Evolutionary conservation across 371 early-diverging fungal species (phyloP), one percentile per base, ranked within the genome.

Genomic region (Mortierella sp.): DNA sequence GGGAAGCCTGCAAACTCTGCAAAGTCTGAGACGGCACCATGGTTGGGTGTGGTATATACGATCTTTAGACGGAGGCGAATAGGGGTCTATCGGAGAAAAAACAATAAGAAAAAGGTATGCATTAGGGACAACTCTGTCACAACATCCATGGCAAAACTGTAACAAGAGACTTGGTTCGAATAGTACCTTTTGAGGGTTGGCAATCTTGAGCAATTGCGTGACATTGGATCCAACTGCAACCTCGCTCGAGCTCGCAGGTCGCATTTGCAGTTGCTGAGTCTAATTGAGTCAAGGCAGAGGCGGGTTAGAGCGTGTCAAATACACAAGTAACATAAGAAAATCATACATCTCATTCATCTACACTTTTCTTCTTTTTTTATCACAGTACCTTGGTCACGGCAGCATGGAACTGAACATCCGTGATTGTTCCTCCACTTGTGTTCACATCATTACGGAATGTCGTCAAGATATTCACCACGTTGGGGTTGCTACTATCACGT

Each of bases 311-410:
- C n/a, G n/a, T n/a, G n/a, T n/a, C n/a, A n/a, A n/a, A n/a, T n/a
- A n/a, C n/a, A n/a, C n/a, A n/a, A n/a, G n/a, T n/a, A n/a, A 37
- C 44, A 28, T 46, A 45, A 64, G 16, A 11, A 57, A 50, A 37
- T 37, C 45, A 18, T 43, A 30, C 47, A 58, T 26, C 25, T 73
- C 21, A 37, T 37, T 37, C 52, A 69, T 60, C 52, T 29, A 15
- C 46, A 6, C 15, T 7, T n/a, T 21, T 25, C 18, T 0, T 15
- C 15, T 43, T 59, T 26, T 7, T 21, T 44, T 19, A n/a, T n/a
- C n/a, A n/a, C n/a, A n/a, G n/a, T 57, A 88, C 89, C 82, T 94
- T 95, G 29, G 96, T 96, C 18, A 98, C 97, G 1, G 98, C 98
- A 12, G 95, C 97, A 83, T 95, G 92, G 82, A 98, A 94, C 55